These are phyloP conservation scores for Vaccinium corymbosum DNA, from an alignment of 148 eudicot species.

Conservation along the genomic window DNA sequence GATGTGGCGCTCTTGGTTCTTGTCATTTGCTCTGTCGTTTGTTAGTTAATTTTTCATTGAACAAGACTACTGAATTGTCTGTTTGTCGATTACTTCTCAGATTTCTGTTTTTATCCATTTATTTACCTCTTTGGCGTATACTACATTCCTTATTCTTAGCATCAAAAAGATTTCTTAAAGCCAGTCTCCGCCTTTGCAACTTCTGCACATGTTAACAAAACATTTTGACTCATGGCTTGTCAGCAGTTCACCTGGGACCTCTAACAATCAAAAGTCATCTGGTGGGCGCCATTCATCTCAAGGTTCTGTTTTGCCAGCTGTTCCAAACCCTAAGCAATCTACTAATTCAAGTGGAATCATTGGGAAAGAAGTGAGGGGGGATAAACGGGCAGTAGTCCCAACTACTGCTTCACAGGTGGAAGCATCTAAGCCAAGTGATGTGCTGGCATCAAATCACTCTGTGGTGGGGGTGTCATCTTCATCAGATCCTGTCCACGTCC, in stretches of 20 bases:
- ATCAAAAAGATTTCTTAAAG: background rate
- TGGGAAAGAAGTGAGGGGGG: slow-evolving; percentile 35
- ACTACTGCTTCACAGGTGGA: slow-evolving; percentile 34
- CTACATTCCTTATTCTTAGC: background rate
- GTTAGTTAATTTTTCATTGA: background rate
- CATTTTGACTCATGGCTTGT: slow-evolving; percentile 8
- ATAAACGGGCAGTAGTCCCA: slow-evolving; percentile 28
- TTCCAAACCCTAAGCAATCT: slow-evolving; percentile 36
- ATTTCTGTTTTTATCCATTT: background rate
- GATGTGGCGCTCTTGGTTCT: background rate
- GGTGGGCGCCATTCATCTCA: slow-evolving; percentile 29
- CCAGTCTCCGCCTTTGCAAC: background rate
- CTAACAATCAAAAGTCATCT: slow-evolving; percentile 42
- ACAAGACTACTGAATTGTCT: background rate
- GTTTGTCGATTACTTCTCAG: background rate
- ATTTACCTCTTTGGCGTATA: background rate
- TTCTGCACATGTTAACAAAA: background rate
- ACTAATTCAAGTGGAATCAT: slow-evolving; percentile 23
- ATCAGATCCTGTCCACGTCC: slow-evolving; percentile 96
- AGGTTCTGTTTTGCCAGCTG: slow-evolving; percentile 31
- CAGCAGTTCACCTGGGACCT: slow-evolving; percentile 39
- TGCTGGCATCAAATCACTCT: slow-evolving; percentile 46
- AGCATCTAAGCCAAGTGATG: slow-evolving; percentile 34
- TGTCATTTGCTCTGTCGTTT: background rate
- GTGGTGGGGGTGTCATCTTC: slow-evolving; percentile 77